A percentile compares a stretch with the other conserved stretches of the same genome.
Conservation (phyloP, 257 asterid species). For the Dorcoceras hygrometricum region DNA sequence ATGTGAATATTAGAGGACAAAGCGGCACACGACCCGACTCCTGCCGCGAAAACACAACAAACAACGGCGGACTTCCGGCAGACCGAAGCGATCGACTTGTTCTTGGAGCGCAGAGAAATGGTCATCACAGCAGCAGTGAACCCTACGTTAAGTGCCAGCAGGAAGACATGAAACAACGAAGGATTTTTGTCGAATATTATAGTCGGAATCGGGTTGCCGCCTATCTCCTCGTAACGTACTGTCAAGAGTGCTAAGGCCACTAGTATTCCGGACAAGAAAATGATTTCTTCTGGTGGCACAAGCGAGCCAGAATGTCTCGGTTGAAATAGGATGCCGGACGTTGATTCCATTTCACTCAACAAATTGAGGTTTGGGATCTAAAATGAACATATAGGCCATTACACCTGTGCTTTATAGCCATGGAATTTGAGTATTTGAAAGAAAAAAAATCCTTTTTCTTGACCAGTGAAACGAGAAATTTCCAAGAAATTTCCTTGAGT, state of each 20-base stretch:
- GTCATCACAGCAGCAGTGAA: neutral
- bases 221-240: neutral
- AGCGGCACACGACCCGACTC: too few relatives aligned
- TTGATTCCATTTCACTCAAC: neutral
- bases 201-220: neutral
- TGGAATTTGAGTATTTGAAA: too few relatives aligned
- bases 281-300: neutral
- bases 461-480: too few relatives aligned
- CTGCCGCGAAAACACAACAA: too few relatives aligned
- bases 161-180: neutral
- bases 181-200: neutral
- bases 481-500: too few relatives aligned
- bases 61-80: neutral
- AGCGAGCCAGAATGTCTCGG: neutral
- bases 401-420: too few relatives aligned
- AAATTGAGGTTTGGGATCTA: too few relatives aligned
- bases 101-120: neutral
- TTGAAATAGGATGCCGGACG: neutral
- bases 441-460: too few relatives aligned
- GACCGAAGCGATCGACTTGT: neutral
- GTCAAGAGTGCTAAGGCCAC: neutral
- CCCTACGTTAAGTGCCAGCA: neutral
- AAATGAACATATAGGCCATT: too few relatives aligned
- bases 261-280: neutral
- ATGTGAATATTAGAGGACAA: too few relatives aligned